phyloP scores from a whole-genome alignment of 495 filamentous ascomycete genomes.

The Penicillium nucicola region DNA sequence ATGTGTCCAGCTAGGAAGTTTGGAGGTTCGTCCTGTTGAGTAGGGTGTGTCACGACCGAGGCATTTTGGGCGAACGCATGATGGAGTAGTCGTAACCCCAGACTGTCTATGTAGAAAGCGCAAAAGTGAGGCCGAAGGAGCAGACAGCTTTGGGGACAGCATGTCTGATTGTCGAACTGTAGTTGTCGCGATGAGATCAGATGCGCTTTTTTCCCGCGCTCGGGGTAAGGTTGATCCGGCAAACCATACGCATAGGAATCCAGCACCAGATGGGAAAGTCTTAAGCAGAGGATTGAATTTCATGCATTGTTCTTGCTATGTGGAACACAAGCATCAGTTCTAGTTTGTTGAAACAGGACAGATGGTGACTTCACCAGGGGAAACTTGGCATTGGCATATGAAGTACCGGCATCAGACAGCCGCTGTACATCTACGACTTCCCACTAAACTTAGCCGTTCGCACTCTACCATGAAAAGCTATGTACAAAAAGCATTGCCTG shows the following conservation, averaged over 20 bases:
- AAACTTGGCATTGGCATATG: too few species aligned
- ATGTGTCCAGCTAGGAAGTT: conserved; percentile 23
- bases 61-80: conserved; percentile 17
- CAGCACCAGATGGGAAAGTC: too few species aligned
- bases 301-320: too few species aligned
- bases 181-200: conserved; percentile 15
- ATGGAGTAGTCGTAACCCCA: conserved; percentile 47
- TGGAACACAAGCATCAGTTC: too few species aligned
- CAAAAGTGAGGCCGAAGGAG: conserved; percentile 58
- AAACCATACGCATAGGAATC: not conserved
- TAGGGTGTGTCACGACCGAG: conserved; percentile 7
- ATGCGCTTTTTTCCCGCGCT: conserved; percentile 23
- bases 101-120: conserved; percentile 62
- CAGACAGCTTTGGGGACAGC: conserved; percentile 40
- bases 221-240: conserved; percentile 22
- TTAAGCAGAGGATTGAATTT: too few species aligned
- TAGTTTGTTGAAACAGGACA: too few species aligned
- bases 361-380: too few species aligned
- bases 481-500: conserved; percentile 16
- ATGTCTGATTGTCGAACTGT: conserved; percentile 24
- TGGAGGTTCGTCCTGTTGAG: conserved; percentile 14
- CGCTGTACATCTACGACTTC: not conserved
- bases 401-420: too few species aligned
- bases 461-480: conserved; percentile 14
- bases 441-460: not conserved